Evolutionary conservation across 805 yeast genomes (phyloP).

Genomic region (Pachysolen tannophilus): DNA sequence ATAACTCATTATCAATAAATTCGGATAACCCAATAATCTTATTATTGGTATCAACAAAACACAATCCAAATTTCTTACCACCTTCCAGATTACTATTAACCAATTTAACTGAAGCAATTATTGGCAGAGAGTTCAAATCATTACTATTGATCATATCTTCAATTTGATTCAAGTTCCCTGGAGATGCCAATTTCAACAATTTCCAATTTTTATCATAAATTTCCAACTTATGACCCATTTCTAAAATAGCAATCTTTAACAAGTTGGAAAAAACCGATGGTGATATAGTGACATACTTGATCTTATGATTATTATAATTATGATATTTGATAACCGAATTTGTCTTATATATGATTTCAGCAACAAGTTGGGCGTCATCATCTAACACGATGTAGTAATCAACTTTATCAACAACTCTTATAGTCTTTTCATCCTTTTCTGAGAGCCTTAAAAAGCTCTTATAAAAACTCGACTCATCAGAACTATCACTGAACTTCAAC

Average conservation of each 20-base stretch:
- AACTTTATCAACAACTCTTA: constrained; percentile 74
- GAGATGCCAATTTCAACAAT: constrained; percentile 59
- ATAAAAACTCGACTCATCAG: constrained; percentile 39
- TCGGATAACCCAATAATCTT: constrained; percentile 65
- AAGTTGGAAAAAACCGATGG: constrained; percentile 63
- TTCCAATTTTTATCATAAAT: constrained; percentile 66
- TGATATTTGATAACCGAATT: constrained; percentile 62
- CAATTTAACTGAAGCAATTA: constrained; percentile 45
- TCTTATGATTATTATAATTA: constrained; percentile 28
- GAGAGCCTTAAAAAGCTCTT: constrained; percentile 41
- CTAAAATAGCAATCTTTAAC: constrained; percentile 58
- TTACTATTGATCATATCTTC: constrained; percentile 58
- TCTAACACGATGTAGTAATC: constrained; percentile 73
- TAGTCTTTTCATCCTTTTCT: constrained; percentile 34
- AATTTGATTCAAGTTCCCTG: constrained; percentile 78
- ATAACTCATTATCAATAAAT: constrained; percentile 81
- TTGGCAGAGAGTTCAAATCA: constrained; percentile 34
- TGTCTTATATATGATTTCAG: constrained; percentile 79
- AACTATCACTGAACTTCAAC: constrained; percentile 44
- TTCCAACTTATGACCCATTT: constrained; percentile 70
- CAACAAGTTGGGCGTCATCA: constrained; percentile 74
- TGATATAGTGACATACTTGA: constrained; percentile 69
- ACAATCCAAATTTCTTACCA: constrained; percentile 59
- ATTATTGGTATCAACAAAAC: constrained; percentile 69
- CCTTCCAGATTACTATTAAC: constrained; percentile 30